Evolutionary conservation across 2,329 filamentous ascomycete genomes (phyloP).

Genomic region (Botrytis porri): DNA sequence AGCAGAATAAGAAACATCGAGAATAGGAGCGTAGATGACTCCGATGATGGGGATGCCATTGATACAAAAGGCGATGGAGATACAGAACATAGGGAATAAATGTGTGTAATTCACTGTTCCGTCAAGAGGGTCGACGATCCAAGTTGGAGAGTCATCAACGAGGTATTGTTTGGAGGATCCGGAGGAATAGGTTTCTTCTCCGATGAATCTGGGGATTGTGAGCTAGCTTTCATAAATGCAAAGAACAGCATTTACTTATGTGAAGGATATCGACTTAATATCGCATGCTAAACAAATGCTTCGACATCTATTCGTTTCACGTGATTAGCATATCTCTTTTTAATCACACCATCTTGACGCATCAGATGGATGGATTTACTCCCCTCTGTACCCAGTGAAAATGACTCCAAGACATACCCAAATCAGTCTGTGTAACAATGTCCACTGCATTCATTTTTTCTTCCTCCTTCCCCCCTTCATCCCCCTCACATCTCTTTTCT

Average conservation of each 20-base stretch:
- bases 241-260: conserved; percentile 54
- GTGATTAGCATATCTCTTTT: conserved; percentile 19
- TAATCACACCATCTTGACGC: neutral
- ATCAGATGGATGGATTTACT: neutral
- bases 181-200: conserved; percentile 73
- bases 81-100: conserved; percentile 77
- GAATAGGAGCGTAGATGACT: conserved; percentile 69
- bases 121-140: conserved; percentile 75
- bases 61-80: conserved; percentile 69
- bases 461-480: conserved; percentile 34
- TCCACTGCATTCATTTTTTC: conserved; percentile 77
- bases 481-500: conserved; percentile 44
- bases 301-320: conserved; percentile 58
- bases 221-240: no score
- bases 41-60: conserved; percentile 61
- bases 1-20: conserved; percentile 66
- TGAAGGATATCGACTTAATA: conserved; percentile 57
- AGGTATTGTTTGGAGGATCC: conserved; percentile 66
- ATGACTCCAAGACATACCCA: conserved; percentile 49
- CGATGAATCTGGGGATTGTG: conserved; percentile 59
- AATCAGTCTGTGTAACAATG: conserved; percentile 73
- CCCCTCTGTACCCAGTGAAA: neutral
- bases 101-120: conserved; percentile 51
- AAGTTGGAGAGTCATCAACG: conserved; percentile 61
- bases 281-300: conserved; percentile 61